Evolutionary conservation across 371 early-diverging fungal species (phyloP).

Genomic region (Haplosporangium sp.): DNA sequence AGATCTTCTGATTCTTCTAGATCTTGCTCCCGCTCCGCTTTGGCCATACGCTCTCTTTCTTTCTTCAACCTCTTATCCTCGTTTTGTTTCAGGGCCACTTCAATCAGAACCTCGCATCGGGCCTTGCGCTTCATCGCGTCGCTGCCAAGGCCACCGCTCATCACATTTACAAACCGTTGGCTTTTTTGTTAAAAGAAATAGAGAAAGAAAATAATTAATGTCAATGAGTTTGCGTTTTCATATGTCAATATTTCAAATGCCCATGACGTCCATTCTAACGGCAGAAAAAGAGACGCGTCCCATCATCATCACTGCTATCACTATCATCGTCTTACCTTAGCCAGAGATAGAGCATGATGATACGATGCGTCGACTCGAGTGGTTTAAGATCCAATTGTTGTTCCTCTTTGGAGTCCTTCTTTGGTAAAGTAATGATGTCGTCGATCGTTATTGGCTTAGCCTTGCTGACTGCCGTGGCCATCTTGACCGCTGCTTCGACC

Average conservation of each 20-base stretch:
- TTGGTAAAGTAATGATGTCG: slow-evolving; percentile 66
- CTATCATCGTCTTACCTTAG: slow-evolving; percentile 62
- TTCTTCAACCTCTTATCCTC: slow-evolving; percentile 9
- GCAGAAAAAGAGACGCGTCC: no score
- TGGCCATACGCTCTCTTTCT: background rate
- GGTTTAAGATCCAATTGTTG: slow-evolving; percentile 54
- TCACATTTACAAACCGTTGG: slow-evolving; percentile 61
- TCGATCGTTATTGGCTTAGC: slow-evolving; percentile 57
- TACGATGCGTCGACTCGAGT: slow-evolving; percentile 79
- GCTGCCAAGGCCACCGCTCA: slow-evolving; percentile 44
- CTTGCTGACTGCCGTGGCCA: slow-evolving; percentile 59
- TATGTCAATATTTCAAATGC: no score
- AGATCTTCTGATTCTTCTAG: background rate
- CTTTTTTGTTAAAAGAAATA: slow-evolving; percentile 34
- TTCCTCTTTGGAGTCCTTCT: slow-evolving; percentile 24
- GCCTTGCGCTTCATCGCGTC: slow-evolving; percentile 49
- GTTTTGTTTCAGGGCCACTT: slow-evolving; percentile 46
- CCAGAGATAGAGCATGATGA: slow-evolving; percentile 91
- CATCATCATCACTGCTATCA: background rate
- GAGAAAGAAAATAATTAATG: background rate
- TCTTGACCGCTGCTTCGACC: slow-evolving; percentile 43
- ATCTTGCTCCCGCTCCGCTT: background rate
- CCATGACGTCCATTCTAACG: no score
- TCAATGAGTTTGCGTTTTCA: background rate
- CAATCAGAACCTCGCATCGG: slow-evolving; percentile 63